Evolutionary conservation across 2,329 filamentous ascomycete species (phyloP), one percentile per base, ranked within the genome.

Genomic region (Cladosporium sp.): DNA sequence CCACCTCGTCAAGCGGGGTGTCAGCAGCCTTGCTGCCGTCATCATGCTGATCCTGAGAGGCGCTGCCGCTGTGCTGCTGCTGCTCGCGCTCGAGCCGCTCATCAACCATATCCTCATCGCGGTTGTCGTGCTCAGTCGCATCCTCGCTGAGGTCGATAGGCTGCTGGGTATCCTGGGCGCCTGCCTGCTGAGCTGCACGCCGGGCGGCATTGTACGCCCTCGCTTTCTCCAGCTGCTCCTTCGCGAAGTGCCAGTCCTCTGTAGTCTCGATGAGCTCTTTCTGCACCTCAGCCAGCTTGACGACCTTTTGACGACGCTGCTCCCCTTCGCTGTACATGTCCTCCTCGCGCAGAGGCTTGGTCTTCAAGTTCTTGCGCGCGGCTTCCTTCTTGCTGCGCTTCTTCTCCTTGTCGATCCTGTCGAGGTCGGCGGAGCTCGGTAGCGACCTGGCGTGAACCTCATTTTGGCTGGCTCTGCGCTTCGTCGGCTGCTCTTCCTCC

Each of bases 31-130:
- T 28, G 22, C 22, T 28, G 22, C 22, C 22, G 22, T 28, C 22
- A 7, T 28, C 22, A 28, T 28, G 22, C 22, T 28, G 22, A 28
- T 4, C 22, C 35, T 48, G 28, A 31, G n/a, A 13, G 10, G 22
- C 9, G 35, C 37, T 14, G 38, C 44, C 38, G 31, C 18, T 48
- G 16, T 18, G 16, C 3, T 46, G 51, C 5, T 43, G 28, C 28
- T 43, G 51, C 28, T 42, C 37, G 22, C 45, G 34, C 16, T 53
- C 33, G 37, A 44, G 38, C 31, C 49, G 44, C 16, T 43, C 28
- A 16, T 18, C 22, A 18, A 53, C 34, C 8, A 31, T 19, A n/a
- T 38, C 16, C 9, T 31, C 33, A n/a, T 38, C 18, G 40, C 19
- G 16, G 2, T 43, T 19, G 9, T n/a, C 44, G 5, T 43, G 42